Percentiles rank a stretch among this genome's conserved stretches.
These are phyloP conservation scores for Paramecium primaurelia DNA, from an alignment of 73 alveolate species.

Conservation along the genomic window DNA sequence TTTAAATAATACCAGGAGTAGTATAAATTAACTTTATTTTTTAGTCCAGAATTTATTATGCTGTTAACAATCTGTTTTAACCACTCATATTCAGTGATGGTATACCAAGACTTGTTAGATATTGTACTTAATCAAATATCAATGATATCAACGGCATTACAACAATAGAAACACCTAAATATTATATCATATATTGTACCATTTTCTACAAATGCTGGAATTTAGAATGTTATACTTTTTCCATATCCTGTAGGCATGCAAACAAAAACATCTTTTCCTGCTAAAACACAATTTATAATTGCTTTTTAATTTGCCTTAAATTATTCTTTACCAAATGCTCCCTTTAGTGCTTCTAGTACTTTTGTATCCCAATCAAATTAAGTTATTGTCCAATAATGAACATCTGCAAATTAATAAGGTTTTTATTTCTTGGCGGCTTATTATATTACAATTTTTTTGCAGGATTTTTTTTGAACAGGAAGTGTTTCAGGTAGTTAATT, in stretches of 20 bases:
- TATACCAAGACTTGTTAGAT: conserved; percentile 76
- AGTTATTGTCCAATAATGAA: background rate
- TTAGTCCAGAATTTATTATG: background rate
- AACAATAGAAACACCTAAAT: conserved; percentile 70
- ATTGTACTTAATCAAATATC: conserved; percentile 80
- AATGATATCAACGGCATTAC: conserved; percentile 89
- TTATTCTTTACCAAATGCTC: conserved; percentile 77
- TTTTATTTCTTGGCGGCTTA: conserved; percentile 8
- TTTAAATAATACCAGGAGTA: conserved; percentile 37
- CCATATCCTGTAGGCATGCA: conserved; percentile 98
- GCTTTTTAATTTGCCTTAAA: conserved; percentile 88
- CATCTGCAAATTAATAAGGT: conserved; percentile 40
- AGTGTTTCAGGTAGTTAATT: background rate
- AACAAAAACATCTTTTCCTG: conserved; percentile 91
- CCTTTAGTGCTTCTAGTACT: conserved; percentile 68
- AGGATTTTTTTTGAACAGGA: conserved; percentile 4
- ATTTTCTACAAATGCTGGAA: conserved; percentile 81
- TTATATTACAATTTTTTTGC: background rate
- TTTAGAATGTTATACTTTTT: conserved; percentile 85
- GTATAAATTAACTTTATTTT: conserved; percentile 11
- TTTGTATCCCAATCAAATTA: conserved; percentile 76
- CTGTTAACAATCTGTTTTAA: background rate
- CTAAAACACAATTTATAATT: conserved; percentile 82
- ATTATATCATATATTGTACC: conserved; percentile 17
- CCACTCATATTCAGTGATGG: conserved; percentile 48